Evolutionary conservation across 2,329 filamentous ascomycete genomes (phyloP), one percentile per base, ranked within the genome.

Genomic region (Penicillium italicum): DNA sequence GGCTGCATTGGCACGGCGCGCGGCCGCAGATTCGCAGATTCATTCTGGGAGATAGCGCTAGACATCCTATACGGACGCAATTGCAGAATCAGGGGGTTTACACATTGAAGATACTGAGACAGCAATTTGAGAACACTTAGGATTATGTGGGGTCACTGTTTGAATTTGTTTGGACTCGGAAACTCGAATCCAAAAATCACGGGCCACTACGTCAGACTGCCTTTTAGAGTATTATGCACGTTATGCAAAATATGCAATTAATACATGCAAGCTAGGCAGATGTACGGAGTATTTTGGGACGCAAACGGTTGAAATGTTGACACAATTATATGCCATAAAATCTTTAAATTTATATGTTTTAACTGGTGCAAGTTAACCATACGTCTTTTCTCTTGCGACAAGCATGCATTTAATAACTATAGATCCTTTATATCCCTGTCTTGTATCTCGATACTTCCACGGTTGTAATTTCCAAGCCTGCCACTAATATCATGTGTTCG

Each of bases 1-100:
- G 63, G 50, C 34, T 69, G 55, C 20, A 64, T 59, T 48, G 67
- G 69, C 48, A 70, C 46, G 30, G 70, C 63, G 48, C 73, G 72
- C 53, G 73, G 66, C 56, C 74, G 71, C 48, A 73, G 42, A 43
- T 64, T 54, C 37, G 62, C 56, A 22, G 65, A 62, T 45, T 62
- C 66, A 61, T 69, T 59, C 64, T 34, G 63, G 22, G 61, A 61
- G 50, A 69, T 54, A 54, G 67, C 63, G 45, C 62, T 66, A 40
- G 69, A 70, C 70, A 72, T 73, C 40, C 55, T 70, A 55, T 41
- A 53, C 42, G 48, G 52, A 51, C 50, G 36, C 37, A 57, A 54
- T 57, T 55, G 50, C 47, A 55, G 31, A 24, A 50, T 42, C 16
- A 50, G 31, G 33, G 51, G 38, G 44, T 28, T 44, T 47, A 43